A percentile compares a stretch with the other conserved stretches of the same genome.
These are phyloP conservation scores for Penicillium thymicola DNA, from an alignment of 2,329 filamentous ascomycete genomes.

Conservation along the genomic window DNA sequence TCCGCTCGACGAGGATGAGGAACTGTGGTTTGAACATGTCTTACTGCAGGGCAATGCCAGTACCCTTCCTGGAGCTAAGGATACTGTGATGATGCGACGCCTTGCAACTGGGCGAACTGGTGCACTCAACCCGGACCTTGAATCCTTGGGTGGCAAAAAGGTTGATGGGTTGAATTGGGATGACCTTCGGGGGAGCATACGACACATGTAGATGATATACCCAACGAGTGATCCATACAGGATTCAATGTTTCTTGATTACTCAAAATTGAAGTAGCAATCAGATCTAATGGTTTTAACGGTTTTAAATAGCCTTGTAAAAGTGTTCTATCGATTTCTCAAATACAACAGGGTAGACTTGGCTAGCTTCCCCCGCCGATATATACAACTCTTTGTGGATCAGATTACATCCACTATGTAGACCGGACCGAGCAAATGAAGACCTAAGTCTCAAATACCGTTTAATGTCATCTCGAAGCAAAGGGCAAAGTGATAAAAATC, in stretches of 20 bases:
- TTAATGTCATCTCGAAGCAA: background rate
- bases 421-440: background rate
- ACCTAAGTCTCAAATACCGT: too few species aligned
- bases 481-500: background rate
- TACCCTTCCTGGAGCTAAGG: conserved; percentile 62
- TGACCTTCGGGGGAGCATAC: conserved; percentile 39
- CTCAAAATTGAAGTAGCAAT: conserved; percentile 6
- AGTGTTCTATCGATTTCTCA: background rate
- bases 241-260: conserved; percentile 9
- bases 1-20: conserved; percentile 68
- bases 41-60: conserved; percentile 64
- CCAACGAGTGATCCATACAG: conserved; percentile 8
- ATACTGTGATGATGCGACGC: conserved; percentile 70
- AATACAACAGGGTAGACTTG: too few species aligned
- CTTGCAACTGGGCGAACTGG: conserved; percentile 61
- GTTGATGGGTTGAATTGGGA: conserved; percentile 55
- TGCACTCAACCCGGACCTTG: conserved; percentile 32
- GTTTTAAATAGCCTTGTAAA: background rate
- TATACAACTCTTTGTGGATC: background rate
- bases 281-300: conserved; percentile 12
- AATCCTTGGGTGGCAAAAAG: conserved; percentile 44
- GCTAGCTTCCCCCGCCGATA: background rate
- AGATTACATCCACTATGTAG: background rate
- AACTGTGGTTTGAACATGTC: conserved; percentile 69
- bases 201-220: conserved; percentile 22